A percentile compares a stretch with the other conserved stretches of the same genome.
phyloP scores from a whole-genome alignment of 129 eudicot species.

The Artemisia annua region DNA sequence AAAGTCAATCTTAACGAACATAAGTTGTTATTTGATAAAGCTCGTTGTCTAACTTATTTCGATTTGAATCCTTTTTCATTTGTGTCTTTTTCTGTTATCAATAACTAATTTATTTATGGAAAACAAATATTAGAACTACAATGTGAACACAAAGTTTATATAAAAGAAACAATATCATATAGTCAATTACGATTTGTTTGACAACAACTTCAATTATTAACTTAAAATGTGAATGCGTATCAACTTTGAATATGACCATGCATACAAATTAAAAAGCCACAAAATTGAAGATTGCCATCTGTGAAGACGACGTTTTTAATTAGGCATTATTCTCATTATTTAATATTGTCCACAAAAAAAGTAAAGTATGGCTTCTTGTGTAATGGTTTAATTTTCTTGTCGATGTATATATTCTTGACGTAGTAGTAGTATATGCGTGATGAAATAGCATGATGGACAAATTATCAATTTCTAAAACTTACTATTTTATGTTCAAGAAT shows the following conservation, averaged over 20 bases:
- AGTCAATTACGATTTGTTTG: background rate
- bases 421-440: too few relatives aligned
- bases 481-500: background rate
- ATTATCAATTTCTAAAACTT: background rate
- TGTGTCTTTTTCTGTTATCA: too few relatives aligned
- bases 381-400: background rate
- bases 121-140: background rate
- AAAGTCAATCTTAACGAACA: too few relatives aligned
- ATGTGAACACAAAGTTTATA: background rate
- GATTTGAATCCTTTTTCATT: too few relatives aligned
- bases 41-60: too few relatives aligned
- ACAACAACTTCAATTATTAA: background rate
- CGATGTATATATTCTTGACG: too few relatives aligned
- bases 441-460: background rate
- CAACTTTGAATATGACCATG: background rate
- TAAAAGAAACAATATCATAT: too few relatives aligned
- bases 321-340: background rate
- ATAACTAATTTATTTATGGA: too few relatives aligned
- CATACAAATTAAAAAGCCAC: background rate
- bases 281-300: background rate
- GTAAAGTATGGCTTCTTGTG: background rate
- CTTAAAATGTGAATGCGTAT: background rate
- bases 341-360: background rate
- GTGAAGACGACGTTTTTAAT: conserved; percentile 5
- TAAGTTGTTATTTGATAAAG: too few relatives aligned